Evolutionary conservation across 208 protist genomes (phyloP), one percentile per base, ranked within the genome.

Genomic region (Vickermania spadyakhi): DNA sequence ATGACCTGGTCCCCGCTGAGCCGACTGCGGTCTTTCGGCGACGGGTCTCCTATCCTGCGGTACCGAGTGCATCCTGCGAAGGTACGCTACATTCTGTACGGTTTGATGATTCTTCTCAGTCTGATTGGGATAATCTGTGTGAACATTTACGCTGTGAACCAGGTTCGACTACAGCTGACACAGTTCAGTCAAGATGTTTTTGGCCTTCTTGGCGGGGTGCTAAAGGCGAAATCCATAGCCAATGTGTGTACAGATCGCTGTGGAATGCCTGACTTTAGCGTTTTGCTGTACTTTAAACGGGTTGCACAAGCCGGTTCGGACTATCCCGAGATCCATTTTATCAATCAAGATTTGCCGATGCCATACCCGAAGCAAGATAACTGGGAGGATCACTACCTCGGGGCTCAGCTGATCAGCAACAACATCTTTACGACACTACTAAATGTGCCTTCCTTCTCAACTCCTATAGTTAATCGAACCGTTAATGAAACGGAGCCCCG

Each of bases 371-470:
- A 26, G 5, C n/a, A 25, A n/a, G 55, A 41, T 5, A 41, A 49
- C 25, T 59, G 55, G 55, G 55, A 21, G 25, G 13, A n/a, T 5
- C 55, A 42, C 28, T 59, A 59, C 55, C 14, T 29, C 21, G 55
- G 29, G 7, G 55, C 55, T 18, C 55, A 59, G 28, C 13, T 59
- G 11, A 22, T 28, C 7, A 7, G 28, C 26, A 29, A 14, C 21
- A 59, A 42, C 14, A 11, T 59, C 14, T 27, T 27, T 18, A 27
- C 29, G 7, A 28, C 42, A 11, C 55, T 59, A 11, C 26, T 45
- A 7, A n/a, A 59, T 59, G 25, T 42, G 25, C 55, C 26, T 7
- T 59, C 55, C 7, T 59, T 59, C 29, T 59, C 55, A 41, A 59
- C 55, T n/a, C 25, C 55, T 7, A 14, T 42, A 28, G 55, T 59